These are phyloP conservation scores for Pichiaceae sp. DNA, from an alignment of 1,139 yeast genomes.

Conservation along the genomic window DNA sequence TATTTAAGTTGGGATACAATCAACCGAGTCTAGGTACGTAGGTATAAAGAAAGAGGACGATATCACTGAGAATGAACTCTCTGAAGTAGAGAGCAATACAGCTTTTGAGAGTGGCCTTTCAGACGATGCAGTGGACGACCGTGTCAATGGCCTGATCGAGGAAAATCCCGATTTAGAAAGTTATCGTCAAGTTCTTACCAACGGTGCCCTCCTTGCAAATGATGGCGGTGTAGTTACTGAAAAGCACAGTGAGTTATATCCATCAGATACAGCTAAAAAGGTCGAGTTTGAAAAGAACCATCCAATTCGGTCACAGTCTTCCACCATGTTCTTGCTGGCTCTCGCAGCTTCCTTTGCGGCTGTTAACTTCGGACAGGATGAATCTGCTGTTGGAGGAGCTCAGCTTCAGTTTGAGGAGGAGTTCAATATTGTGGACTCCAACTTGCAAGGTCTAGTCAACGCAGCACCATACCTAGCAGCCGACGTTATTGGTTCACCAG, in stretches of 20 bases:
- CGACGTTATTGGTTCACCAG: slow-evolving; percentile 53
- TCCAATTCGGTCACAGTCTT: slow-evolving; percentile 11
- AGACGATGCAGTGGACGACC: neutral
- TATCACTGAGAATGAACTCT: too few relatives aligned
- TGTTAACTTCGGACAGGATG: slow-evolving; percentile 86
- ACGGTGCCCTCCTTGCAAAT: neutral
- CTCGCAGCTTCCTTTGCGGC: slow-evolving; percentile 77
- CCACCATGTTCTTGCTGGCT: slow-evolving; percentile 47
- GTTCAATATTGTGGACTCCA: slow-evolving; percentile 40
- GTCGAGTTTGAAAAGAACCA: neutral
- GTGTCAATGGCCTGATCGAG: neutral
- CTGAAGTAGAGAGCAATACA: neutral
- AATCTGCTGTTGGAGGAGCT: slow-evolving; percentile 76
- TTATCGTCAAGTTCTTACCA: neutral
- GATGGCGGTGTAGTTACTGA: neutral
- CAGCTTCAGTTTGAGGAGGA: slow-evolving; percentile 51
- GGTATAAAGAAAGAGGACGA: too few relatives aligned
- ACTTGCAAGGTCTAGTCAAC: slow-evolving; percentile 48
- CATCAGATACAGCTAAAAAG: neutral
- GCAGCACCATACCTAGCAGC: slow-evolving; percentile 75
- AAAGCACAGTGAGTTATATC: neutral
- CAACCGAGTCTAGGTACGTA: too few relatives aligned
- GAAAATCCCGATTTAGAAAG: neutral
- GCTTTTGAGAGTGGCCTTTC: neutral
- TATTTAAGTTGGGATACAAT: too few relatives aligned